These are phyloP conservation scores for Simmondsia chinensis DNA, from an alignment of 148 eudicot species.

Conservation along the genomic window DNA sequence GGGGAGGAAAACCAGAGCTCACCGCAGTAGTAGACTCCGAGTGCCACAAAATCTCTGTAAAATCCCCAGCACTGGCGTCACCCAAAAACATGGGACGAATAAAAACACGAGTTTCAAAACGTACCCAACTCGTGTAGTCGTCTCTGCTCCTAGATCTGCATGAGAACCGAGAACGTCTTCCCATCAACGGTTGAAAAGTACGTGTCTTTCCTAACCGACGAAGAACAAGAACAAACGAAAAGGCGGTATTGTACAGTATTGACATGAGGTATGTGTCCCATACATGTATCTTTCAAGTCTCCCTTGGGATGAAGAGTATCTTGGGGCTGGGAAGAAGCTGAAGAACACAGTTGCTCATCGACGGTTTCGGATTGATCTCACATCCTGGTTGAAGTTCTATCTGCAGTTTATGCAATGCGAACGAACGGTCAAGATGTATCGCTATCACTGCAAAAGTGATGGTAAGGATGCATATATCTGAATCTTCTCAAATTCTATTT, in stretches of 20 bases:
- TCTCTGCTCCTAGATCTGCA: slow-evolving; percentile 19
- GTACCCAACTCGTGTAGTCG: slow-evolving; percentile 16
- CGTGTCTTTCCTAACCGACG: not conserved
- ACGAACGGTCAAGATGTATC: not conserved
- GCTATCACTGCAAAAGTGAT: too few species aligned
- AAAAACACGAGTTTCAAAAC: slow-evolving; percentile 20
- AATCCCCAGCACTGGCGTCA: slow-evolving; percentile 9
- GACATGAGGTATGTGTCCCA: too few species aligned
- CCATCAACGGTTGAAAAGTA: slow-evolving; percentile 5
- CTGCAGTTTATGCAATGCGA: slow-evolving; percentile 15
- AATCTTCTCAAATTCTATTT: too few species aligned
- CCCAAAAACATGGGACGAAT: slow-evolving; percentile 12
- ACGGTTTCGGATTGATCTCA: slow-evolving; percentile 18
- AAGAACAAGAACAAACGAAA: not conserved
- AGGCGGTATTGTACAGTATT: not conserved
- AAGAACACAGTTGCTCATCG: slow-evolving; percentile 27
- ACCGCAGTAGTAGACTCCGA: slow-evolving; percentile 11
- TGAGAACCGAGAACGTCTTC: slow-evolving; percentile 16
- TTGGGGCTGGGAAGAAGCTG: slow-evolving; percentile 40
- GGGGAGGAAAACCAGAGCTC: slow-evolving; percentile 26
- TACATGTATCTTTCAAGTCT: slow-evolving; percentile 11
- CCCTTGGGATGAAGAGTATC: slow-evolving; percentile 29
- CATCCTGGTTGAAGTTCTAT: slow-evolving; percentile 25
- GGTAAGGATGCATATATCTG: too few species aligned
- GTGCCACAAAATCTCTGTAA: slow-evolving; percentile 26